phyloP scores from a whole-genome alignment of 352 stramenopile genomes.

The Phytophthora brassicae region DNA sequence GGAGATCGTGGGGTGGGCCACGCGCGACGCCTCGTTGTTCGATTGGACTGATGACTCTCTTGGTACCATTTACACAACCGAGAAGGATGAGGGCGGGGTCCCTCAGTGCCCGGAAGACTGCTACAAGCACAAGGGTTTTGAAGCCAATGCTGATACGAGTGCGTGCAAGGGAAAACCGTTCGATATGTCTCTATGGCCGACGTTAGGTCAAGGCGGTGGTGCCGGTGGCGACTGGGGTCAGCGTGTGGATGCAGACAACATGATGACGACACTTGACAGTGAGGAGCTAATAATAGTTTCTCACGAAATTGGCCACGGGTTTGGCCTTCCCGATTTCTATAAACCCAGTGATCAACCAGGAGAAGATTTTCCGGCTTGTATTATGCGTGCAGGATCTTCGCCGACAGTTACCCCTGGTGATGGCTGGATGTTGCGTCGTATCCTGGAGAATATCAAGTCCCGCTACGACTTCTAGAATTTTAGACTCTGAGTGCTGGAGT shows the following conservation, averaged over 20 bases:
- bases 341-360: not conserved
- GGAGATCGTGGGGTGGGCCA: slow-evolving; percentile 27
- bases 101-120: slow-evolving; percentile 16
- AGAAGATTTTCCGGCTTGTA: not conserved
- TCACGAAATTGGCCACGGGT: slow-evolving; percentile 8
- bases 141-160: slow-evolving; percentile 5
- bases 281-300: slow-evolving; percentile 1
- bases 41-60: slow-evolving; percentile 20
- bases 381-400: slow-evolving; percentile 9
- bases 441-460: slow-evolving; percentile 14
- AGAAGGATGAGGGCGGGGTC: not conserved
- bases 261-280: not conserved
- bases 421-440: slow-evolving; percentile 26
- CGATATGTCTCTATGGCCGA: slow-evolving; percentile 17
- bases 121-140: slow-evolving; percentile 1
- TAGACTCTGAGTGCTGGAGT: no score
- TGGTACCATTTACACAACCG: slow-evolving; percentile 15
- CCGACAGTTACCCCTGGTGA: slow-evolving; percentile 15
- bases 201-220: not conserved
- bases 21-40: slow-evolving; percentile 19
- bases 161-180: slow-evolving; percentile 1
- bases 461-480: slow-evolving; percentile 24
- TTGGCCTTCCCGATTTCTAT: slow-evolving; percentile 6
- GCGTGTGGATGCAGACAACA: slow-evolving; percentile 1
- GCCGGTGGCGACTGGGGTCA: slow-evolving; percentile 5